Evolutionary conservation across 495 filamentous ascomycete genomes (phyloP), one percentile per base, ranked within the genome.

Genomic region (Penicillium steckii): DNA sequence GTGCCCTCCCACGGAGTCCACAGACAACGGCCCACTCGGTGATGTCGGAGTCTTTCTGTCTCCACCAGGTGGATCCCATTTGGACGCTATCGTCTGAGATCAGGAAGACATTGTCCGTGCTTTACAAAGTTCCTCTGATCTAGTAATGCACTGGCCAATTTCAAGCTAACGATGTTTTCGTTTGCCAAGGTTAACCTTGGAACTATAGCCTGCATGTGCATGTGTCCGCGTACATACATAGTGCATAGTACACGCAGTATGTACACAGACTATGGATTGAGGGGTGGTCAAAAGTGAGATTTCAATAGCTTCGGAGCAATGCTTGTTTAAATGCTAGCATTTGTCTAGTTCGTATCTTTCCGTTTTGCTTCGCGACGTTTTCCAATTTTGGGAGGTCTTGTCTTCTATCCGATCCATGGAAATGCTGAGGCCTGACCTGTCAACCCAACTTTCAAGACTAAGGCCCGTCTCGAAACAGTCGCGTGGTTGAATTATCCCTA

Each of bases 11-110:
- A 27, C 40, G 26, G 47, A 23, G 25, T 22, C 22, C 47, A 25
- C 52, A 45, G 19, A 10, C 37, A 44, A 44, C 52, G 45, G 24
- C 30, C 33, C 37, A 41, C 38, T 41, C 38, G 38, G 38, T 23
- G 38, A 22, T 25, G 48, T 46, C 44, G 52, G 53, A 38, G 45
- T 46, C 21, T 53, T 50, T 52, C 57, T 33, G 48, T 25, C 40
- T 56, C 60, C 60, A 56, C 53, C 7, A 32, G n/a, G 60, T 59
- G 59, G 56, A 56, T 37, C n/a, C n/a, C 24, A 33, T 19, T 26
- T 48, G 21, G 44, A 41, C 38, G 18, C 38, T 41, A 41, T 41
- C 38, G 38, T 23, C 18, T 41, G 19, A 22, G 21, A 41, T 21
- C 21, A 41, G 4, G 38, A 23, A 51, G 51, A 24, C 37, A 32